Evolutionary conservation across 2,329 filamentous ascomycete species (phyloP), one percentile per base, ranked within the genome.

Genomic region (Phaeosphaeria sp.): DNA sequence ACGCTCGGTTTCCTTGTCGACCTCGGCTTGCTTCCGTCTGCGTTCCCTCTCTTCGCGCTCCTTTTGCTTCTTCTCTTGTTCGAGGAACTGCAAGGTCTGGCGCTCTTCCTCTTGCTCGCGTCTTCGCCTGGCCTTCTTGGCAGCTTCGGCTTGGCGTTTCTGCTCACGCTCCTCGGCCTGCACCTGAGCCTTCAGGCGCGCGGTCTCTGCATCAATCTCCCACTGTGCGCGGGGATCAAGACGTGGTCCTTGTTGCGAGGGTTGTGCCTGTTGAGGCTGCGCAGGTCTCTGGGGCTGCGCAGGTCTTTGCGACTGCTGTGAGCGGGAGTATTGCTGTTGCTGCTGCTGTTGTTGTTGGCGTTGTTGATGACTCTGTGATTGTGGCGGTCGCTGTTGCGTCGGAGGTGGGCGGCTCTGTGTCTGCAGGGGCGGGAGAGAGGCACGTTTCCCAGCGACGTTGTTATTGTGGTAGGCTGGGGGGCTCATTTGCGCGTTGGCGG

Each of bases 1-100:
- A 0, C 92, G 84, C 65, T 89, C 89, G 0, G 92, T 96, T 77
- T 97, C 93, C 44, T 87, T 86, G 36, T 96, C 80, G 15, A 84
- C 68, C 53, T 85, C 84, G 1, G 80, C 81, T 60, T 87, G 81
- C 57, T 79, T 81, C 25, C 78, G 75, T 54, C 80, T 83, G 0
- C 80, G 83, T 65, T 90, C 88, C 55, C 82, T 84, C 70, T 93
- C 90, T 44, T 83, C 80, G 49, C 89, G 85, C 4, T 90, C 81
- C 83, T 90, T 89, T 67, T 83, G 84, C 68, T 87, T 85, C 4
- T 72, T 70, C 57, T 77, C 74, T 18, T 73, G 59, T 23, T 75
- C 72, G 7, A 76, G 68, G 36, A 76, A 74, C 13, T 72, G 66
- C 6, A 65, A 48, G 2, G 73, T 76, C 49, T 72, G 72, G 18